Percentiles rank a stretch among this genome's conserved stretches.
These are phyloP conservation scores for Hysterangium stoloniferum DNA, from an alignment of 768 basidiomycete species.

Conservation along the genomic window DNA sequence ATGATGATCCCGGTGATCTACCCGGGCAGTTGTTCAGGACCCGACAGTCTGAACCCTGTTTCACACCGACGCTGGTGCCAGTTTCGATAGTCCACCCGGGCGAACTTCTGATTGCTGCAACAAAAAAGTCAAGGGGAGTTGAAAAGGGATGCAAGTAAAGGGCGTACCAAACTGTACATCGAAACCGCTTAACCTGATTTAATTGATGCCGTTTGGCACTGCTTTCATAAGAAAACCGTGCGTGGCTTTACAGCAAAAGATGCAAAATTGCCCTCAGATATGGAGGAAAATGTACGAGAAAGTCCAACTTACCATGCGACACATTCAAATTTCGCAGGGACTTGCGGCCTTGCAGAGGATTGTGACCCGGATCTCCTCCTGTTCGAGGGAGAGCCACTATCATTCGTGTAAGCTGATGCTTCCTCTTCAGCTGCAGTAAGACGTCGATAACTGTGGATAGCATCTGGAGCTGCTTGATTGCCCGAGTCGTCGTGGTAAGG, in stretches of 20 bases:
- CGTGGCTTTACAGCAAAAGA: neutral
- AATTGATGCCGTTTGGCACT: slow-evolving; percentile 9
- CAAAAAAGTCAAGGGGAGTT: neutral
- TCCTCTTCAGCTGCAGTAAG: too few relatives aligned
- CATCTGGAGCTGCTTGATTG: too few relatives aligned
- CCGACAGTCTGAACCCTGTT: neutral
- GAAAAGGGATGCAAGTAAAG: neutral
- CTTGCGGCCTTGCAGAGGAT: too few relatives aligned
- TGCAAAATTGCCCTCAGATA: neutral
- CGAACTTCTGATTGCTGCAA: slow-evolving; percentile 5
- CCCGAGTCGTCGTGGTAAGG: too few relatives aligned
- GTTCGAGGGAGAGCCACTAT: too few relatives aligned
- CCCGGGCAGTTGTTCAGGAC: neutral
- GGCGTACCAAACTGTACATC: neutral
- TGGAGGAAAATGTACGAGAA: neutral
- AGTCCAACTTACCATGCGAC: neutral
- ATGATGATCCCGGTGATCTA: too few relatives aligned
- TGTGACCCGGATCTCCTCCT: too few relatives aligned
- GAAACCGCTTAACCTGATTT: slow-evolving; percentile 6
- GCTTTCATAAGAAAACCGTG: slow-evolving; percentile 5
- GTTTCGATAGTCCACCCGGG: slow-evolving; percentile 6
- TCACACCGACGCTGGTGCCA: slow-evolving; percentile 9
- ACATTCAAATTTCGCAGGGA: slow-evolving; percentile 11
- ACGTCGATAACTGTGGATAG: too few relatives aligned
- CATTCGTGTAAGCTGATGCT: too few relatives aligned